Evolutionary conservation across 257 asterid genomes (phyloP), one percentile per base, ranked within the genome.

Genomic region (Rhazya stricta): DNA sequence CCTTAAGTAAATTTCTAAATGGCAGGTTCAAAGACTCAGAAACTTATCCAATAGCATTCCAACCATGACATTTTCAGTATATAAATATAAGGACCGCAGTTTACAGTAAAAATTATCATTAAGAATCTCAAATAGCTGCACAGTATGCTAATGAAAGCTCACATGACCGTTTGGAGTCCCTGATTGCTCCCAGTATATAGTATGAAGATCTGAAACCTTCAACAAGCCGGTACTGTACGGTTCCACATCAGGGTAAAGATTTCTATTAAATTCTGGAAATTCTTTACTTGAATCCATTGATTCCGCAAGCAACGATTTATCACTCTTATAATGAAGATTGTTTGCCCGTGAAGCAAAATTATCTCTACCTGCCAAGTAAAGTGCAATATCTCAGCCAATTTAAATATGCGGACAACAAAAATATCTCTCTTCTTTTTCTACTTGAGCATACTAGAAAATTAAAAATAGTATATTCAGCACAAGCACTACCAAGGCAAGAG

Each of bases 151-250:
- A 69, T 9, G 65, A 54, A 67, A 76, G 85, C 99, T 88, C 90
- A 95, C 99, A 77, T 87, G 88, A 71, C 99, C 98, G 43, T 83
- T 88, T 67, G 99, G 99, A 86, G 92, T 91, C 74, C 99, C 99
- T 0, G 99, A 95, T 80, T 92, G 91, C 81, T 95, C 99, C 79
- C 91, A 95, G 25, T 91, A 92, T 66, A 95, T 72, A 25, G 86
- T 85, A 84, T 95, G 99, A 83, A 89, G 87, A 79, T 92, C 96
- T 3, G 99, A 95, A 81, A 95, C 99, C 89, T 88, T 91, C 65
- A 92, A 85, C 77, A 83, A 87, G 23, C 97, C 98, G 15, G 96
- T 81, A 76, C 83, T 30, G 73, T 86, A 91, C 0, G 99, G 96
- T 84, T 92, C 98, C 79, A 92, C 86, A 48, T 90, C 93, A 23